Evolutionary conservation across 2,329 filamentous ascomycete genomes (phyloP).

Genomic region (Cordyceps javanica): DNA sequence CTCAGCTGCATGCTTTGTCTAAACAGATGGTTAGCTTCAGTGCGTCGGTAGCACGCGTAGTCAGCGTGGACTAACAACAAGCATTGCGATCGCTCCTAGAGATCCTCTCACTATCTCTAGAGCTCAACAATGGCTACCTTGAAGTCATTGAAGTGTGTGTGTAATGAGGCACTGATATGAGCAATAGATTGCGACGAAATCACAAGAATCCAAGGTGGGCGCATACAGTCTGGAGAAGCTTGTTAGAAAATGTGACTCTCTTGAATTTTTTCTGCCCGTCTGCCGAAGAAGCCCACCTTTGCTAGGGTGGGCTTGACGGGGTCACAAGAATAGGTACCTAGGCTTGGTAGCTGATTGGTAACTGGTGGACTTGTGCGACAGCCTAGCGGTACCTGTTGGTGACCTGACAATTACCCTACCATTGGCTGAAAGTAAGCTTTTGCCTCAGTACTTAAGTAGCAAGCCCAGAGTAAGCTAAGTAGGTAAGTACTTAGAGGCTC

Average conservation of each 20-base stretch:
- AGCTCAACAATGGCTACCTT: slow-evolving; percentile 66
- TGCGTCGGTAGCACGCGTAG: not conserved
- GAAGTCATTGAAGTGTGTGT: slow-evolving; percentile 45
- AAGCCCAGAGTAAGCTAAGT: not conserved
- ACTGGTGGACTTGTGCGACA: not conserved
- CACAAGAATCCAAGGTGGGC: not conserved
- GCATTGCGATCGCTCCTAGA: slow-evolving; percentile 62
- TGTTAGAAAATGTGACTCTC: slow-evolving; percentile 7
- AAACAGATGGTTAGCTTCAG: slow-evolving; percentile 16
- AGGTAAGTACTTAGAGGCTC: not conserved
- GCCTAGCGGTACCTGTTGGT: not conserved
- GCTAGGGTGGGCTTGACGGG: not conserved
- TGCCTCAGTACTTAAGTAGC: too few relatives aligned
- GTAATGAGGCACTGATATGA: not conserved
- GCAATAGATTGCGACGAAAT: not conserved
- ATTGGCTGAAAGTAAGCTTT: not conserved
- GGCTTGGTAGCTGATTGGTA: not conserved
- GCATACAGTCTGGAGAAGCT: not conserved
- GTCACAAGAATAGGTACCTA: not conserved
- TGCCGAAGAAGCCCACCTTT: not conserved
- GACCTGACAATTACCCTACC: not conserved
- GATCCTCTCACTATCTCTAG: slow-evolving; percentile 74
- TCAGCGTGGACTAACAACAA: slow-evolving; percentile 38
- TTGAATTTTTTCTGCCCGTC: slow-evolving; percentile 12
- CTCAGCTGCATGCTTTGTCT: slow-evolving; percentile 73